Conservation (phyloP, 2,329 filamentous ascomycete genomes). For the Alternaria sp. region DNA sequence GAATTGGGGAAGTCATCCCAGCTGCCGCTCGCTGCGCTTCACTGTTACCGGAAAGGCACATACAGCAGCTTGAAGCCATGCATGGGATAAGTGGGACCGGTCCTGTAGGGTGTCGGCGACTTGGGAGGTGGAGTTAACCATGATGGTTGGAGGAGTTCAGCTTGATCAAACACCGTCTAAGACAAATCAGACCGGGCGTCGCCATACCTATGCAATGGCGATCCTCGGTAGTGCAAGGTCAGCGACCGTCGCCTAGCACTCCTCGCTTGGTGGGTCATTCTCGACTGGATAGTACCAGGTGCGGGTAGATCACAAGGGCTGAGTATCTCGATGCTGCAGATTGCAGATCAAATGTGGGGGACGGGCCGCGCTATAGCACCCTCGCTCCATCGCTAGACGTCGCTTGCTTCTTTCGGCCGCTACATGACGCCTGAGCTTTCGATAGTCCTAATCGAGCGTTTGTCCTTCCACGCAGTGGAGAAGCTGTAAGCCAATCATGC, state of each 20-base stretch:
- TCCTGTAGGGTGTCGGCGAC: constrained; percentile 13
- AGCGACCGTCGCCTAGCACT: background rate
- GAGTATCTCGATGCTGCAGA: constrained; percentile 13
- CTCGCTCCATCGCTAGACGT: background rate
- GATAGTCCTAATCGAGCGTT: background rate
- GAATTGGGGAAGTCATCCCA: background rate
- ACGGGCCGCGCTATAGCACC: background rate
- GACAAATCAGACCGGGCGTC: background rate
- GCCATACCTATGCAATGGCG: background rate
- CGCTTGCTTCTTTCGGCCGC: constrained; percentile 13
- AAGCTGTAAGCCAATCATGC: background rate
- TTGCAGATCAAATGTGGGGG: constrained; percentile 13
- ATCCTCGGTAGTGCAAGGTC: constrained; percentile 2
- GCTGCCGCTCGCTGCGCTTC: background rate
- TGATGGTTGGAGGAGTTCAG: constrained; percentile 1
- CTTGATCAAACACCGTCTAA: constrained; percentile 4
- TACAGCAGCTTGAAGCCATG: constrained; percentile 6
- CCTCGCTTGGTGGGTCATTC: constrained; percentile 2
- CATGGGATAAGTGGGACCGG: constrained; percentile 1
- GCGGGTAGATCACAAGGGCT: constrained; percentile 15
- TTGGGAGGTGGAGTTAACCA: constrained; percentile 8
- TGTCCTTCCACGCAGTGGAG: background rate
- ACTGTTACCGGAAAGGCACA: constrained; percentile 8
- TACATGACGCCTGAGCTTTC: constrained; percentile 1
- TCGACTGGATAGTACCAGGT: constrained; percentile 7